Evolutionary conservation across 2,329 filamentous ascomycete species (phyloP).

Genomic region (Celoporthe dispersa): DNA sequence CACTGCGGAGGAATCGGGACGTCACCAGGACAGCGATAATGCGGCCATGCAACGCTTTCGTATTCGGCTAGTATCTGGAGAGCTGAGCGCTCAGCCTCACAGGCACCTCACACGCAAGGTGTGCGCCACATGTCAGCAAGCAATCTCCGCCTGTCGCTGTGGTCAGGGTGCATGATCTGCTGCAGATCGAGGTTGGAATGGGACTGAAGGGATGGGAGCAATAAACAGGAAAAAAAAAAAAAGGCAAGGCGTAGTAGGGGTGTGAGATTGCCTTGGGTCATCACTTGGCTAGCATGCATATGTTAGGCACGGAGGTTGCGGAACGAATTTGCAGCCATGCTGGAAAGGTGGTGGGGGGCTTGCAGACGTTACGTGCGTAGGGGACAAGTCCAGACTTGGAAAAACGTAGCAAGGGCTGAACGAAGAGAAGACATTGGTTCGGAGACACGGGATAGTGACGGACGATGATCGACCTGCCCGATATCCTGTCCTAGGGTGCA

Average conservation of each 20-base stretch:
- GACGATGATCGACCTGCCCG: not conserved
- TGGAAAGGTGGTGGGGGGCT: not conserved
- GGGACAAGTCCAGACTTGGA: not conserved
- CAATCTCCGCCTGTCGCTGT: not conserved
- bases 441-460: not conserved
- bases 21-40: not conserved
- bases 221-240: too few species aligned
- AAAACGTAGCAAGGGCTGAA: not conserved
- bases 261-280: not conserved
- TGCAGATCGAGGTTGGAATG: not conserved
- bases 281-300: not conserved
- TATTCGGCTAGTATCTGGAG: slow-evolving; percentile 1
- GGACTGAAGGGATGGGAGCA: too few species aligned
- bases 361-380: not conserved
- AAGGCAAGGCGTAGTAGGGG: not conserved
- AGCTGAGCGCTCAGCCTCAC: not conserved
- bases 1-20: not conserved
- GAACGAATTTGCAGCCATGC: not conserved
- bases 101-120: not conserved
- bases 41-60: not conserved
- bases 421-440: not conserved
- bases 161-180: not conserved
- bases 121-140: slow-evolving; percentile 4
- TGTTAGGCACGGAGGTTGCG: not conserved
- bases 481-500: not conserved